Conservation (phyloP, 371 early-diverging fungal genomes). For the Thermomucor indicae-seudaticae region DNA sequence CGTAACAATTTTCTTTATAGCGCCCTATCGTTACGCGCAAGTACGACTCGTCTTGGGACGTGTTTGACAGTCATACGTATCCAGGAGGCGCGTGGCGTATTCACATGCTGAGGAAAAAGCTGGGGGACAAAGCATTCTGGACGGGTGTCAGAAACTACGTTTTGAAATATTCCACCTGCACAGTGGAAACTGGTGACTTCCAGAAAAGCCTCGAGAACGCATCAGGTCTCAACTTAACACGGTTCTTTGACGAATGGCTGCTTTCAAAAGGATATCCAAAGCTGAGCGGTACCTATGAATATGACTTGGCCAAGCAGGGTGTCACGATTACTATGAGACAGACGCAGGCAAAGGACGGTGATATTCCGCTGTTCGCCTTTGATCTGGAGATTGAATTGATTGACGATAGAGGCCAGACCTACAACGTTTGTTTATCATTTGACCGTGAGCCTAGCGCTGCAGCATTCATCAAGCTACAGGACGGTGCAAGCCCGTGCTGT, state of each 20-base stretch:
- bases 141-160: conserved; percentile 43
- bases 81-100: conserved; percentile 55
- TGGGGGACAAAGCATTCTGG: conserved; percentile 57
- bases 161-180: conserved; percentile 22
- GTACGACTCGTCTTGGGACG: conserved; percentile 49
- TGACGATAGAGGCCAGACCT: conserved; percentile 23
- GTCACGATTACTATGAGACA: conserved; percentile 44
- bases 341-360: conserved; percentile 41
- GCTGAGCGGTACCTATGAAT: conserved; percentile 39
- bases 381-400: conserved; percentile 44
- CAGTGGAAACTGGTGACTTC: conserved; percentile 56
- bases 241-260: conserved; percentile 64
- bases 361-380: conserved; percentile 48
- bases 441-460: conserved; percentile 15
- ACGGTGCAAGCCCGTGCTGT: conserved; percentile 20
- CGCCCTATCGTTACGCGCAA: conserved; percentile 53
- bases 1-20: conserved; percentile 5
- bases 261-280: conserved; percentile 54
- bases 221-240: conserved; percentile 50
- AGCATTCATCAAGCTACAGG: conserved; percentile 11
- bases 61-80: conserved; percentile 55
- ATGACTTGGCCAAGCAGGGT: conserved; percentile 16
- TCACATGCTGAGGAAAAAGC: conserved; percentile 47
- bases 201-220: conserved; percentile 41
- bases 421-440: conserved; percentile 21